A percentile compares a stretch with the other conserved stretches of the same genome.
Evolutionary conservation across 768 basidiomycete genomes (phyloP).

Genomic region (Cystobasidium tubakii): DNA sequence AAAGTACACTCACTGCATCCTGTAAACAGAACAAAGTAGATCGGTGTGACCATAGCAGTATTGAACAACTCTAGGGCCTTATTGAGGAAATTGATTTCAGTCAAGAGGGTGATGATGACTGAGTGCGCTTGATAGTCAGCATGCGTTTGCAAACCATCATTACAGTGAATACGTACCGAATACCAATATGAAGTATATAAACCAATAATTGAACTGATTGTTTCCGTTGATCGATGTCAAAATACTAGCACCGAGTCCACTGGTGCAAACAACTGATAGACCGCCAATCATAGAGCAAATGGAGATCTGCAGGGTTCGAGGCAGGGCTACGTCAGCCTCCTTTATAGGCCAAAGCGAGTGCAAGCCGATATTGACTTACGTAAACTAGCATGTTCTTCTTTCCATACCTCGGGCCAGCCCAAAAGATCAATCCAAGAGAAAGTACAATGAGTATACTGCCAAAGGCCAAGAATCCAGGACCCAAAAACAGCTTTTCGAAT

Average conservation of each 20-base stretch:
- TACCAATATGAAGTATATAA: conserved; percentile 52
- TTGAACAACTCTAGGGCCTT: conserved; percentile 93
- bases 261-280: conserved; percentile 86
- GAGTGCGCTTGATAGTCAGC: conserved; percentile 38
- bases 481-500: conserved; percentile 73
- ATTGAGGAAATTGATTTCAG: conserved; percentile 91
- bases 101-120: conserved; percentile 53
- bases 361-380: conserved; percentile 32
- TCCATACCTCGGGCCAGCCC: conserved; percentile 72
- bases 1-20: neutral
- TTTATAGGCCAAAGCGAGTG: conserved; percentile 2
- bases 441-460: conserved; percentile 55
- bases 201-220: conserved; percentile 80
- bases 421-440: conserved; percentile 68
- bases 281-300: conserved; percentile 98
- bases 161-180: neutral
- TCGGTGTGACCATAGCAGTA: conserved; percentile 51
- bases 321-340: neutral
- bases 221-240: conserved; percentile 58
- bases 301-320: conserved; percentile 56
- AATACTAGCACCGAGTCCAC: conserved; percentile 85
- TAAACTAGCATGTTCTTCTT: conserved; percentile 74
- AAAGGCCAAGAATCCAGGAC: conserved; percentile 70
- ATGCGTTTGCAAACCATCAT: neutral
- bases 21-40: conserved; percentile 25